Evolutionary conservation across 371 early-diverging fungal species (phyloP), one percentile per base, ranked within the genome.

Genomic region (Mortierella sp.): DNA sequence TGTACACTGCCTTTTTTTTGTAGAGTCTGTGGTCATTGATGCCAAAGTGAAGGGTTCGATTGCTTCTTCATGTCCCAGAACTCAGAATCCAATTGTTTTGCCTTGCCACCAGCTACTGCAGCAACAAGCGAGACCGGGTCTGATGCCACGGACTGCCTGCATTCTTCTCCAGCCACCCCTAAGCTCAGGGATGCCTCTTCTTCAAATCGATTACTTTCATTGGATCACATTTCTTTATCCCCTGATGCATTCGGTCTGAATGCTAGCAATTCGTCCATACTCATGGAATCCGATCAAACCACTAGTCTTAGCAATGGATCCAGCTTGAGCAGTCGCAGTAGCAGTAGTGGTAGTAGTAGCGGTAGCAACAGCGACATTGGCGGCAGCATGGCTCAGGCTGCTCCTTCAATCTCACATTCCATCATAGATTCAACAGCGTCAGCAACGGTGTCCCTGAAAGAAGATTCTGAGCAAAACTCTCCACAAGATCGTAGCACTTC

Each of bases 1-100:
- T 8, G 40, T 37, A 10, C n/a, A 2, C 17, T 45, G n/a, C n/a
- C 3, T 3, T 17, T 47, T 17, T 45, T 47, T 47, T 34, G 37
- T 7, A 34, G 32, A 34, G 35, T 10, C 22, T 19, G 32, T 31
- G 35, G 61, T 40, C 54, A 40, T 43, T 54, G 22, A 47, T 61
- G 55, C 54, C 23, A 42, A 55, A 55, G 42, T 42, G 37, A 54
- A n/a, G 56, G n/a, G 28, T 42, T 54, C 35, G 19, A 55, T 53
- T 40, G 54, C 42, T 55, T 68, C 69, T 68, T 61, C 69, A 68
- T 68, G 69, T 61, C 69, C 68, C 45, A 45, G 68, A 23, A 45
- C 37, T 68, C 56, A 40, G 69, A 68, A 53, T 40, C 69, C 45
- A 29, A 28, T 43, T 31, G 69, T 61, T 53, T 55, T 68, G 72